A percentile compares a stretch with the other conserved stretches of the same genome.
These are phyloP conservation scores for Rhodomyrtus psidioides DNA, from an alignment of 441 rosid species.

Conservation along the genomic window DNA sequence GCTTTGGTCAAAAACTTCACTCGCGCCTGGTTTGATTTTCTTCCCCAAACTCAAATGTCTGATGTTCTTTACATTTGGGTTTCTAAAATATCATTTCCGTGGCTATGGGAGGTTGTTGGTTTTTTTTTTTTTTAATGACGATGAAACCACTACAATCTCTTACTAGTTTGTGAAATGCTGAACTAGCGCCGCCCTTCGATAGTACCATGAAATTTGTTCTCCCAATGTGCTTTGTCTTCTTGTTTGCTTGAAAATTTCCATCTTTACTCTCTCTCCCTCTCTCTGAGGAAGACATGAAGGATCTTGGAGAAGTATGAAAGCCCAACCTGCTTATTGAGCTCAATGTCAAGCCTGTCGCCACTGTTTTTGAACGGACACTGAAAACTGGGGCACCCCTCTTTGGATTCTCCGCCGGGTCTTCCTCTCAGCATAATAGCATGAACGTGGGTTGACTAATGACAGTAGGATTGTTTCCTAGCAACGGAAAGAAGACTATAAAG, in stretches of 20 bases:
- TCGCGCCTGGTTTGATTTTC: too few relatives aligned
- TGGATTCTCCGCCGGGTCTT: too few relatives aligned
- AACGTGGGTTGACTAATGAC: background rate
- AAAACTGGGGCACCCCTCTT: background rate
- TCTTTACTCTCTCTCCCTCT: background rate
- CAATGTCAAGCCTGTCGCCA: background rate
- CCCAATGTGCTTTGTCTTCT: background rate
- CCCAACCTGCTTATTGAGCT: background rate
- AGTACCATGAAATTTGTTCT: background rate
- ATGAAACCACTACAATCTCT: background rate
- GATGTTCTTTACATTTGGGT: fast-evolving
- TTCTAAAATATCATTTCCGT: background rate
- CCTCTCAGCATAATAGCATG: background rate
- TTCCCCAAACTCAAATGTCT: background rate
- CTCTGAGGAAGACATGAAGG: too few relatives aligned
- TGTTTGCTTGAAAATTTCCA: background rate
- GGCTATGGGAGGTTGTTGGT: too few relatives aligned
- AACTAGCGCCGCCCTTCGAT: background rate
- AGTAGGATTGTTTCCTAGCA: background rate
- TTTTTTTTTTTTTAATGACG: too few relatives aligned
- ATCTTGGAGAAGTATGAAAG: background rate
- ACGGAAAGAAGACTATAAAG: background rate
- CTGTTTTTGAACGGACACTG: background rate
- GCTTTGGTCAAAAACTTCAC: background rate
- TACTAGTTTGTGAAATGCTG: background rate